Conservation (phyloP, 164 flowering plant genomes). For the Magnolia kwangsiensis region DNA sequence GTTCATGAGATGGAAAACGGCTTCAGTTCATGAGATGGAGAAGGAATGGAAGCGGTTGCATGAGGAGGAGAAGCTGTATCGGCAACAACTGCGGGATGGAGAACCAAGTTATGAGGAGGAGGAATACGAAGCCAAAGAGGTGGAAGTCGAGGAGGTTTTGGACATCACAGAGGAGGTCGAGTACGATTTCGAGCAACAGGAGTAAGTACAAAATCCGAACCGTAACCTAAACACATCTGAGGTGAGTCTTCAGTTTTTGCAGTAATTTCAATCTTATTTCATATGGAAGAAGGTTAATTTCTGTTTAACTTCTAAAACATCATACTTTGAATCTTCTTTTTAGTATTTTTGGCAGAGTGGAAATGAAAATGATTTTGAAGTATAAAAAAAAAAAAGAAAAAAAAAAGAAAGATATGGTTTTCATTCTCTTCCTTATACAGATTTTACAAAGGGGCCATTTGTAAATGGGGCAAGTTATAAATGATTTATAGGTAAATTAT, state of each 20-base stretch:
- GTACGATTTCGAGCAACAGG: not conserved
- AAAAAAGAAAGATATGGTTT: too few species aligned
- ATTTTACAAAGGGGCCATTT: too few species aligned
- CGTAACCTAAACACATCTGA: too few species aligned
- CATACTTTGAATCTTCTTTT: too few species aligned
- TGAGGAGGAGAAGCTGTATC: slow-evolving; percentile 62
- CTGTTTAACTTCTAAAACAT: too few species aligned
- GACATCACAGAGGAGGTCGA: slow-evolving; percentile 68
- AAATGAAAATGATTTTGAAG: too few species aligned
- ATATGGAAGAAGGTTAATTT: too few species aligned
- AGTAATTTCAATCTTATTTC: not conserved
- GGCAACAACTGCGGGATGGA: slow-evolving; percentile 76
- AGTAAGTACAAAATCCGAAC: not conserved
- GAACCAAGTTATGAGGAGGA: slow-evolving; percentile 95
- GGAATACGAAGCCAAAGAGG: slow-evolving; percentile 91
- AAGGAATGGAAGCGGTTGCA: slow-evolving; percentile 62
- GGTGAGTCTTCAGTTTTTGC: not conserved
- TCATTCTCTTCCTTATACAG: too few species aligned
- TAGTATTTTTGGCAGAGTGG: too few species aligned
- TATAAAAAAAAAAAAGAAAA: too few species aligned
- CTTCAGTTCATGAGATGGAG: slow-evolving; percentile 79
- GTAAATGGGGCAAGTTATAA: too few species aligned
- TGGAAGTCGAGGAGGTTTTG: slow-evolving; percentile 79
- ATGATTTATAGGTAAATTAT: too few species aligned
- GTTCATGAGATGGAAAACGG: slow-evolving; percentile 99